phyloP scores from a whole-genome alignment of 2,329 filamentous ascomycete genomes.

The Ramularia endophylla region DNA sequence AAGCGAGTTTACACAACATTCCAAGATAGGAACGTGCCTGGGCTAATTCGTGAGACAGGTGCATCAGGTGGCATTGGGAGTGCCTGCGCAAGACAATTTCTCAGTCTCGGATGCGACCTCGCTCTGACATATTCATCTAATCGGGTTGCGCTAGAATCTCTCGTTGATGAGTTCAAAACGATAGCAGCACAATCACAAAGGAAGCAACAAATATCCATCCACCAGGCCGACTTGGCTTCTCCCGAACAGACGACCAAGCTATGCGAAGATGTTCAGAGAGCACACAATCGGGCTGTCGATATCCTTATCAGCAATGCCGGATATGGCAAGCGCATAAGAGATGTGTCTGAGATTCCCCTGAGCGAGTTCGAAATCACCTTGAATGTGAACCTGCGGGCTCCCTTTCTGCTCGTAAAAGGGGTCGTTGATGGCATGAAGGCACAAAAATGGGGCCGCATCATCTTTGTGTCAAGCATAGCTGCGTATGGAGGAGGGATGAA shows the following conservation, averaged over 20 bases:
- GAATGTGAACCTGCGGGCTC: conserved; percentile 56
- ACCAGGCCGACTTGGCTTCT: conserved; percentile 53
- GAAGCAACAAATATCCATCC: conserved; percentile 44
- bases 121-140: conserved; percentile 55
- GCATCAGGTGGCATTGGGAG: conserved; percentile 48
- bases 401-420: conserved; percentile 57
- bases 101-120: conserved; percentile 46
- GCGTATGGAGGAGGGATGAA: conserved; percentile 59
- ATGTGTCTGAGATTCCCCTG: conserved; percentile 50
- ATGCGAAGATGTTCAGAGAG: conserved; percentile 48
- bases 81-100: conserved; percentile 51
- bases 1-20: no score
- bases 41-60: not conserved
- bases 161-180: conserved; percentile 31
- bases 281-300: conserved; percentile 52
- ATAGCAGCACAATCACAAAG: conserved; percentile 17
- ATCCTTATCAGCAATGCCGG: conserved; percentile 63
- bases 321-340: conserved; percentile 55
- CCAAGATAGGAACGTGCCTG: no score
- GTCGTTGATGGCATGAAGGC: conserved; percentile 56
- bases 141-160: conserved; percentile 38
- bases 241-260: conserved; percentile 48
- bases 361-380: conserved; percentile 61
- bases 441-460: conserved; percentile 57
- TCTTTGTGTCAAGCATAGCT: conserved; percentile 60